Evolutionary conservation across 306 rosid species (phyloP), one percentile per base, ranked within the genome.

Genomic region (Elaeagnus macrophylla): DNA sequence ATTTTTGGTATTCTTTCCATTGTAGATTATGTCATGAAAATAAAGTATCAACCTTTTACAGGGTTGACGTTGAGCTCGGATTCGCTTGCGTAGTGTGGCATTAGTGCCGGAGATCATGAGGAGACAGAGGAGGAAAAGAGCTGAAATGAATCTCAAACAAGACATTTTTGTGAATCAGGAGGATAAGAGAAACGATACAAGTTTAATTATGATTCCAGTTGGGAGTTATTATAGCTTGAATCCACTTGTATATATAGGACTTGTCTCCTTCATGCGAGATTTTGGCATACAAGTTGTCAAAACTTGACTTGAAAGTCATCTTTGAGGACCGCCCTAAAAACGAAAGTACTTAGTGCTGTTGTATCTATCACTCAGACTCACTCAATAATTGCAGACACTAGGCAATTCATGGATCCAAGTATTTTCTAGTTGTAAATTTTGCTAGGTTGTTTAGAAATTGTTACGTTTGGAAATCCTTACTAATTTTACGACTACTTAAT

Each of bases 21-120:
- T 81, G 83, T 81, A 85, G 0, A 89, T 10, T 1, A 83, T 57
- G 59, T 85, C 95, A 37, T 89, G 97, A 58, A 83, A 85, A 64
- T 59, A 85, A 1, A 85, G 64, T 13, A 69, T 70, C 8, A 89
- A 7, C 40, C 68, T 17, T 61, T 85, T 83, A 75, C 95, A 89
- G 50, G 97, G 85, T 1, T 53, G 20, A 12, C 15, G 32, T 2
- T 25, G 48, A 16, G 13, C 14, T 60, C 37, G 69, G 12, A 19
- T 74, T 20, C 32, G 73, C 15, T 53, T 70, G 17, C 37, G 18
- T 1, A 77, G 78, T 49, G 7, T 44, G 54, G 75, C 81, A 13
- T 78, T 75, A 45, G 72, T 56, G 10, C 70, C 52, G 45, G 70
- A 51, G 42, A 77, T n/a, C n/a, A n/a, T 37, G 7, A 62, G 13